Base-by-base conservation (phyloP, 2,329 filamentous ascomycete genomes). In the Verticillium alfalfae region DNA sequence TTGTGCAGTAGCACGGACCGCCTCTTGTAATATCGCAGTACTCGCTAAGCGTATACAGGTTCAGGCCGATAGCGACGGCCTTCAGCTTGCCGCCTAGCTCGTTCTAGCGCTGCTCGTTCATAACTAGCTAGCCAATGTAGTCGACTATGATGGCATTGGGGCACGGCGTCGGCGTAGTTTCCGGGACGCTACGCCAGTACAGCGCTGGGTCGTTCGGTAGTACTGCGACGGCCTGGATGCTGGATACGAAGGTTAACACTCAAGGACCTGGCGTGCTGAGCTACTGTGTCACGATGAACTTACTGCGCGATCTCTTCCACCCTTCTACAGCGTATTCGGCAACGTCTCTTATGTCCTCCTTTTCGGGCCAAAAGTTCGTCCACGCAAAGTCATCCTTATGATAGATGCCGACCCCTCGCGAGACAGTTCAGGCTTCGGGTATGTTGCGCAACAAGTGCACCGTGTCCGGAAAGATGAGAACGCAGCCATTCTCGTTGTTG, bases 21-120 rank as follows among this genome's bases (percentile, higher is more conserved):
- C 52, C 59, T 57, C 61, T 55, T 63, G 57, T 59, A 18, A 71
- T 64, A 9, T 67, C 59, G 63, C 73, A 74, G 64, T 74, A 75
- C 64, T 75, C 70, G 59, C 72, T 73, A 16, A 69, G 63, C 67
- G 71, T 69, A 61, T 73, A 75, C 57, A 74, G 61, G 59, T 71
- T 71, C 63, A 71, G 58, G 0, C 72, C 72, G 2, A 75, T 60
- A 3, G 68, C 71, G 34, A 74, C 60, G 0, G 70, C 70, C 60
- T 73, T 72, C 60, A 71, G 36, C 37, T 75, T 72, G 1, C 71
- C 72, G 60, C 71, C 71, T 26, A 72, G 65, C 57, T 66, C 65
- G 22, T 73, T 64, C 69, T 67, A 73, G 1, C 12, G 59, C 59
- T 61, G 64, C 36, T 68, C 67, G 26, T 68, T 65, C 2, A 58